Evolutionary conservation across 345 rosid species (phyloP), one percentile per base, ranked within the genome.

Genomic region (Populus tremula): DNA sequence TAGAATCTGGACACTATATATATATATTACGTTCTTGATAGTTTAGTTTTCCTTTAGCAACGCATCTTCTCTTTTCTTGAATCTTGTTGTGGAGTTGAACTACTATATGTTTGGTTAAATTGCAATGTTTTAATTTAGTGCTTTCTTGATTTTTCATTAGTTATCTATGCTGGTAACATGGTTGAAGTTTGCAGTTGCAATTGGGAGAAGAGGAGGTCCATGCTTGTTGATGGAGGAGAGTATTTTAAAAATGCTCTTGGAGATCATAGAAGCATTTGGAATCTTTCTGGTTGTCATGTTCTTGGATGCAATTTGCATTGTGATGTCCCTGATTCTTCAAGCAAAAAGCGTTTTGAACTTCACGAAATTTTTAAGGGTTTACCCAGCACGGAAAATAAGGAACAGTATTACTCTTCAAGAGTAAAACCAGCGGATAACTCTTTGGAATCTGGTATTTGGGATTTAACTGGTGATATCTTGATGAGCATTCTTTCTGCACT

Each of bases 241-340:
- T 65, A 73, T 82, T 79, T 74, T 85, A 82, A 73, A 65, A 69
- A 78, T 73, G 75, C 62, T 17, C 56, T 50, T 81, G 86, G 80
- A 75, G 84, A 83, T 54, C 70, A 65, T 73, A 75, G 49, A 61
- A 83, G 82, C 71, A 75, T 90, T 25, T 90, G 96, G 97, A 81
- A 82, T 87, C 68, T 92, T 75, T 84, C 89, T 38, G 93, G 88
- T 64, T 96, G 99, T 77, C 98, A 96, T 86, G 96, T 90, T 76
- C 84, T 92, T 72, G 90, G 83, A 61, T 96, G 99, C 88, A 85
- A 85, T 76, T 82, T 90, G 79, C 86, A 79, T 53, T 87, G 88
- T 74, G 70, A 75, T 79, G 85, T 76, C 69, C 76, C 85, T 63
- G 85, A 86, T 81, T 89, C 90, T 79, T 81, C 89, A 59, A 85